Conservation (phyloP, 306 rosid species). For the Glycine soja region DNA sequence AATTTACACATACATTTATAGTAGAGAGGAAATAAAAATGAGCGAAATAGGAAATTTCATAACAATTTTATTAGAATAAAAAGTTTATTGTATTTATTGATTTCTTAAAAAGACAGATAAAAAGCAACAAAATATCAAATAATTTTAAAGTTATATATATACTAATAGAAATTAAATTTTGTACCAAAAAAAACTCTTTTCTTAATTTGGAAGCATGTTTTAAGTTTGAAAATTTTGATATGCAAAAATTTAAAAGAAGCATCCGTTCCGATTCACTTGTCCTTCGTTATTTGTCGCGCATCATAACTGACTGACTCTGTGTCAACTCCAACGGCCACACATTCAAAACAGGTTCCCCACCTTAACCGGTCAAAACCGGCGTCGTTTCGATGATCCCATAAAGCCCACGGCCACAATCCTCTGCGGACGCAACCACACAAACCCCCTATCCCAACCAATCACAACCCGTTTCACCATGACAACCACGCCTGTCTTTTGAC, state of each 20-base stretch:
- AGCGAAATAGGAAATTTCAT: no score
- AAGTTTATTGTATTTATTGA: no score
- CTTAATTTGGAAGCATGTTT: not conserved
- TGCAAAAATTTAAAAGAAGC: not conserved
- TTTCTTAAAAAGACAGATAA: no score
- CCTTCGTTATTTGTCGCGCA: not conserved
- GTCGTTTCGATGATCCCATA: slow-evolving; percentile 34
- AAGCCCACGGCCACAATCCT: not conserved
- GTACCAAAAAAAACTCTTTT: not conserved
- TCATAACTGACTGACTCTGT: slow-evolving; percentile 10
- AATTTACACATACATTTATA: no score
- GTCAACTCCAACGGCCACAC: slow-evolving; percentile 42
- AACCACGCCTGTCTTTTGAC: not conserved
- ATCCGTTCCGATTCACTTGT: not conserved
- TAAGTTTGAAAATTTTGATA: no score
- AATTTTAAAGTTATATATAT: no score
- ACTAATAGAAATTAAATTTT: no score
- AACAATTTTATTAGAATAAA: no score
- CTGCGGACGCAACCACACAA: not conserved
- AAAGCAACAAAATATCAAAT: no score
- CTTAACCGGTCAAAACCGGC: slow-evolving; percentile 51
- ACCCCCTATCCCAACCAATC: not conserved
- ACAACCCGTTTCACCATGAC: not conserved
- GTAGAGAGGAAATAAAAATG: no score
- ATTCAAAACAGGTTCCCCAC: slow-evolving; percentile 34